A percentile compares a stretch with the other conserved stretches of the same genome.
These are phyloP conservation scores for Rhizopus sp. DNA, from an alignment of 371 early-diverging fungal genomes.

Conservation along the genomic window DNA sequence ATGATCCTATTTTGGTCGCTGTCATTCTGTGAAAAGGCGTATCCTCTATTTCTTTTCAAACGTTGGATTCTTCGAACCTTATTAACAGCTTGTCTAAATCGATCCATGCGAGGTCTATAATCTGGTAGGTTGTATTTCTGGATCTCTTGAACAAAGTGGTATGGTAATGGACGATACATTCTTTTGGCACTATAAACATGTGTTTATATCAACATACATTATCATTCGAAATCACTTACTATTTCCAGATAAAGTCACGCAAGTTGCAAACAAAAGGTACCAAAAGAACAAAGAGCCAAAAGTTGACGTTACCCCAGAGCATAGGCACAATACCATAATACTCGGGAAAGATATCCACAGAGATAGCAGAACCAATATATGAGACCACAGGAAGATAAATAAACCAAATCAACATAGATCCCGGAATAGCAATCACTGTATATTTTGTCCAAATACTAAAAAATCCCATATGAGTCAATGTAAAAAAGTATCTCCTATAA, in stretches of 20 bases:
- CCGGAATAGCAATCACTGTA: slow-evolving; percentile 77
- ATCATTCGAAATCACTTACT: slow-evolving; percentile 53
- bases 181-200: slow-evolving; percentile 60
- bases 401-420: slow-evolving; percentile 87
- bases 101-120: slow-evolving; percentile 90
- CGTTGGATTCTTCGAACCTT: slow-evolving; percentile 91
- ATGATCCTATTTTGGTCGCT: slow-evolving; percentile 91
- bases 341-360: slow-evolving; percentile 62
- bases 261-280: slow-evolving; percentile 81
- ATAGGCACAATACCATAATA: slow-evolving; percentile 77
- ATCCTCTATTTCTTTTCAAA: slow-evolving; percentile 87
- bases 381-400: slow-evolving; percentile 83
- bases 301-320: slow-evolving; percentile 74
- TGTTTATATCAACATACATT: background rate
- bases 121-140: slow-evolving; percentile 95
- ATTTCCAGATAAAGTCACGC: slow-evolving; percentile 93
- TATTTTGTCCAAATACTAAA: slow-evolving; percentile 87
- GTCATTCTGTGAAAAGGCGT: slow-evolving; percentile 94
- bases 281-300: slow-evolving; percentile 86
- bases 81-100: slow-evolving; percentile 93
- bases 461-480: slow-evolving; percentile 10
- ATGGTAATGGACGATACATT: slow-evolving; percentile 71
- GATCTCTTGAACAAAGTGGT: slow-evolving; percentile 95
- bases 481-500: background rate
- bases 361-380: slow-evolving; percentile 79